Evolutionary conservation across 2,329 filamentous ascomycete species (phyloP).

Genomic region (Pseudogymnoascus verrucosus): DNA sequence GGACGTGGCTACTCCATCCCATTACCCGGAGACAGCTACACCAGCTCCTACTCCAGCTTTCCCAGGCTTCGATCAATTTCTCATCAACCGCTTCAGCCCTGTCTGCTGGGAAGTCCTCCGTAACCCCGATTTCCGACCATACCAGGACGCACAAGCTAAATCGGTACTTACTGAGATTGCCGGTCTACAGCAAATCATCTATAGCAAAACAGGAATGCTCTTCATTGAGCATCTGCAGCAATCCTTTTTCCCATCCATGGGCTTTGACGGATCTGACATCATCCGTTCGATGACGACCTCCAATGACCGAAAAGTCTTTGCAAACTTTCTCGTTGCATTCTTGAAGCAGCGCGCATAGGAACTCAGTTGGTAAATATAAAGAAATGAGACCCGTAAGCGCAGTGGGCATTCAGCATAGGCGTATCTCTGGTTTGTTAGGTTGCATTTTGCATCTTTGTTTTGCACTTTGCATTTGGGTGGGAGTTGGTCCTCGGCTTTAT

Average conservation of each 20-base stretch:
- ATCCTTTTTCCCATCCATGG: slow-evolving; percentile 56
- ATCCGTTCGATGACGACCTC: slow-evolving; percentile 50
- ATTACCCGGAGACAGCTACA: slow-evolving; percentile 40
- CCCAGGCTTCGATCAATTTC: slow-evolving; percentile 85
- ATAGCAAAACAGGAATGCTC: slow-evolving; percentile 76
- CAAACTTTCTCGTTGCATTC: slow-evolving; percentile 54
- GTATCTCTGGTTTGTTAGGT: slow-evolving; percentile 8
- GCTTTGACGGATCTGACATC: slow-evolving; percentile 54
- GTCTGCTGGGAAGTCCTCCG: slow-evolving; percentile 84
- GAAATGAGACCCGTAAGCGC: slow-evolving; percentile 2
- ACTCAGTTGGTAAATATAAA: slow-evolving; percentile 6
- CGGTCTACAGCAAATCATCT: slow-evolving; percentile 78
- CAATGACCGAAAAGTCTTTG: slow-evolving; percentile 52
- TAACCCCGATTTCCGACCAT: slow-evolving; percentile 69
- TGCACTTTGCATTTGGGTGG: slow-evolving; percentile 6
- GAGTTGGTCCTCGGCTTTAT: slow-evolving; percentile 5
- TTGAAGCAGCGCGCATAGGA: slow-evolving; percentile 33
- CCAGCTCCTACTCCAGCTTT: slow-evolving; percentile 51
- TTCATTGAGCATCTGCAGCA: slow-evolving; percentile 65
- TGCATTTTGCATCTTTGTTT: slow-evolving; percentile 6
- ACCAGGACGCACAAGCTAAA: slow-evolving; percentile 75
- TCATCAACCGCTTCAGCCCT: slow-evolving; percentile 80
- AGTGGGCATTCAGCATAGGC: slow-evolving; percentile 6
- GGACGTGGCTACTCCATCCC: slow-evolving; percentile 54
- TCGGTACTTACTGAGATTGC: slow-evolving; percentile 86